Conservation (phyloP, 2,329 filamentous ascomycete species). For the Ophiocordyceps camponoti-saundersi region DNA sequence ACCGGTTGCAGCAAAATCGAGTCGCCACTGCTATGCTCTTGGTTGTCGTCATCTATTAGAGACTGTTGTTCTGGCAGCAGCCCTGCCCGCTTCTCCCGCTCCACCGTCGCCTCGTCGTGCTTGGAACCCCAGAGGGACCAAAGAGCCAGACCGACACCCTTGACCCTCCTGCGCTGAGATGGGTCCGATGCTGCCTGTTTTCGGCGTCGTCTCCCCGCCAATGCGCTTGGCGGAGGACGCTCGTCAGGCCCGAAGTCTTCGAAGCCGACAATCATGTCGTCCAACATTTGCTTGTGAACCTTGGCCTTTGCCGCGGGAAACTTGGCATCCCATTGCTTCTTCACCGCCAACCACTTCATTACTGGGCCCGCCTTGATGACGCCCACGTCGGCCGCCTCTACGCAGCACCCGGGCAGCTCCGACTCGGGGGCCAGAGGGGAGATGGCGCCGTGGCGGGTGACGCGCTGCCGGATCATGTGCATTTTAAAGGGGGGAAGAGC, state of each 20-base stretch:
- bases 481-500: slow-evolving; percentile 61
- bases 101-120: slow-evolving; percentile 63
- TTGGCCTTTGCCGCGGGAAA: slow-evolving; percentile 53
- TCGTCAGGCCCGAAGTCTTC: slow-evolving; percentile 56
- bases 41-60: slow-evolving; percentile 23
- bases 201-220: slow-evolving; percentile 55
- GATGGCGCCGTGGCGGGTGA: slow-evolving; percentile 62
- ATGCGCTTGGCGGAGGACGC: slow-evolving; percentile 63
- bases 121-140: slow-evolving; percentile 84
- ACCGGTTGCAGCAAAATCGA: slow-evolving; percentile 19
- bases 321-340: slow-evolving; percentile 53
- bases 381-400: slow-evolving; percentile 52
- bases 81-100: slow-evolving; percentile 35
- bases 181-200: slow-evolving; percentile 29
- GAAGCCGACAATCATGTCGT: slow-evolving; percentile 57
- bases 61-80: slow-evolving; percentile 13
- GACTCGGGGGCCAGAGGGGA: slow-evolving; percentile 46
- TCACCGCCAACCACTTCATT: slow-evolving; percentile 66
- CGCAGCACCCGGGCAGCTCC: slow-evolving; percentile 46
- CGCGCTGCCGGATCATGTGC: slow-evolving; percentile 83
- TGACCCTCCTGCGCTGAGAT: slow-evolving; percentile 33
- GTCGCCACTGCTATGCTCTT: slow-evolving; percentile 23
- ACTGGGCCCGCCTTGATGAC: slow-evolving; percentile 67
- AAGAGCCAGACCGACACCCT: slow-evolving; percentile 60
- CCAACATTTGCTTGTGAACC: slow-evolving; percentile 56